Conservation (phyloP, 306 rosid genomes). For the Argentina anserina region DNA sequence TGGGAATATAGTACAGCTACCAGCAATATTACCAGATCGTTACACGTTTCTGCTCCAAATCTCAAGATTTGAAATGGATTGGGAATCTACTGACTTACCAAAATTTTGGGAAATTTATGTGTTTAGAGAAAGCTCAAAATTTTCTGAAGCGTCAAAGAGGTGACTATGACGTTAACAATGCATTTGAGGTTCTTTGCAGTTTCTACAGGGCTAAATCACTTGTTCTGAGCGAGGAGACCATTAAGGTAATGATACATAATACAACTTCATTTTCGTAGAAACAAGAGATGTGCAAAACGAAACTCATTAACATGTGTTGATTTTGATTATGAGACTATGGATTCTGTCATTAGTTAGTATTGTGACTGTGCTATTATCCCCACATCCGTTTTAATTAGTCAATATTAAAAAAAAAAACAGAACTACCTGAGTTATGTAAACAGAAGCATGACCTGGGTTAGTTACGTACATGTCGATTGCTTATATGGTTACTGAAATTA, state of each 20-base stretch:
- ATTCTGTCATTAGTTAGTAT: no score
- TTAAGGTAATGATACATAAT: neutral
- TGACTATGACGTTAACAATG: neutral
- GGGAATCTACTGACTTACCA: neutral
- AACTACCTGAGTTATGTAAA: no score
- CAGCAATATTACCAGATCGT: neutral
- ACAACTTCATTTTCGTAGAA: neutral
- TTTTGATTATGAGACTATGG: no score
- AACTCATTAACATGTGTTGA: neutral
- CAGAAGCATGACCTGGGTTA: no score
- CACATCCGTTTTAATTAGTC: no score
- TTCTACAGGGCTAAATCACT: neutral
- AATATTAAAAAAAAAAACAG: no score
- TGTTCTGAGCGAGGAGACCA: neutral
- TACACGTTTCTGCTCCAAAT: neutral
- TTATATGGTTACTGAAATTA: no score
- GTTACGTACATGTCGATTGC: no score
- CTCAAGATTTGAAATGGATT: neutral
- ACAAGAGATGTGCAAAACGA: neutral
- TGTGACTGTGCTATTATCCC: no score
- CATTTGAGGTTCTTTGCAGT: neutral
- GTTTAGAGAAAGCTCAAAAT: neutral
- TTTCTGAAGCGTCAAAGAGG: neutral
- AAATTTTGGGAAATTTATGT: slow-evolving; percentile 1
- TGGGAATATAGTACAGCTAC: neutral